Percentiles rank a stretch among this genome's conserved stretches.
Evolutionary conservation across 2,329 filamentous ascomycete genomes (phyloP).

Genomic region (Plenodomus tracheiphilus): DNA sequence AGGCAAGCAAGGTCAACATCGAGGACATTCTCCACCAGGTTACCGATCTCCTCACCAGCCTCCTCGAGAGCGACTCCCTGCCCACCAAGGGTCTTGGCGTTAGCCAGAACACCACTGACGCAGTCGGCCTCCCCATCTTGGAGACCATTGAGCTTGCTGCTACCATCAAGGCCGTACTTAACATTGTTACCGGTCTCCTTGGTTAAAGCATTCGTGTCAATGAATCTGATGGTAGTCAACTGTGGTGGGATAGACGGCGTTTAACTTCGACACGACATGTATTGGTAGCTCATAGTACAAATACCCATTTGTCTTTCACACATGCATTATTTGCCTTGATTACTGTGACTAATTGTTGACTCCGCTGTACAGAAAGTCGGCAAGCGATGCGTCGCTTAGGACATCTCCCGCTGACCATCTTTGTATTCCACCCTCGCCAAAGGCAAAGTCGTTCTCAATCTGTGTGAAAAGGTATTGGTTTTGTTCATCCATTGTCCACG

Average conservation of each 20-base stretch:
- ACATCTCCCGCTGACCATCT: conserved; percentile 26
- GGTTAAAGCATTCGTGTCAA: neutral
- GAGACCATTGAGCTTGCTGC: conserved; percentile 1
- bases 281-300: neutral
- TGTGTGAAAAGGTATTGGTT: conserved; percentile 37
- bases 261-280: neutral
- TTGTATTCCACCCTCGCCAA: conserved; percentile 31
- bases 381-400: conserved; percentile 9
- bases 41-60: neutral
- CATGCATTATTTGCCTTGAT: neutral
- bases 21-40: conserved; percentile 3
- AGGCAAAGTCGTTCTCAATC: conserved; percentile 37
- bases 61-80: neutral
- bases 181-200: conserved; percentile 5
- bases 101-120: neutral
- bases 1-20: neutral
- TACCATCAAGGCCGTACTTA: conserved; percentile 1
- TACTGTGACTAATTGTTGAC: conserved; percentile 1
- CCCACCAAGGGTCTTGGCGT: neutral
- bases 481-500: conserved; percentile 33
- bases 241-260: neutral
- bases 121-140: conserved; percentile 1
- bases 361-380: conserved; percentile 18
- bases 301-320: neutral
- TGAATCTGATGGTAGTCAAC: neutral